Percentiles rank a stretch among this genome's conserved stretches.
Evolutionary conservation across 2,329 filamentous ascomycete species (phyloP).

Genomic region (Byssoonygena ceratinophila): DNA sequence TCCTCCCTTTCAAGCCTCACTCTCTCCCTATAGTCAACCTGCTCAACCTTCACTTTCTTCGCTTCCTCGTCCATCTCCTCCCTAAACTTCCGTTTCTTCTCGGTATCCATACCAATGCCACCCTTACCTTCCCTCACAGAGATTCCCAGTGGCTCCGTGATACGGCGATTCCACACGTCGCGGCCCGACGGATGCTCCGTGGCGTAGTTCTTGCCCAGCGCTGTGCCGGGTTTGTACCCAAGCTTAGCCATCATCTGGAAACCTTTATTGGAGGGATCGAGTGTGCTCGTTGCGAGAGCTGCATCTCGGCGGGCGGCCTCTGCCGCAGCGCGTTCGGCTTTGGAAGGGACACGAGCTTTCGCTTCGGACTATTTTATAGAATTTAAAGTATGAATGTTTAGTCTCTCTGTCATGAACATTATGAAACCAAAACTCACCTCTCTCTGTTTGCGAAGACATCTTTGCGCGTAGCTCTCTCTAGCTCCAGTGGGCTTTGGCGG

Average conservation of each 20-base stretch:
- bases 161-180: slow-evolving; percentile 27
- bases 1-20: slow-evolving; percentile 60
- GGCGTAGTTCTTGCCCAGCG: slow-evolving; percentile 55
- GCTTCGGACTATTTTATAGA: slow-evolving; percentile 64
- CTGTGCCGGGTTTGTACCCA: slow-evolving; percentile 69
- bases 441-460: slow-evolving; percentile 44
- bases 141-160: slow-evolving; percentile 64
- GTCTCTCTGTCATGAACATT: too few relatives aligned
- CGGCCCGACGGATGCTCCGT: slow-evolving; percentile 19
- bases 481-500: slow-evolving; percentile 32
- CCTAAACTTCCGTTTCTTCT: slow-evolving; percentile 65
- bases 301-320: slow-evolving; percentile 62
- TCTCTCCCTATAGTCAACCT: slow-evolving; percentile 62
- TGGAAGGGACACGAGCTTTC: slow-evolving; percentile 58
- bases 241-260: slow-evolving; percentile 95
- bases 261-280: slow-evolving; percentile 69
- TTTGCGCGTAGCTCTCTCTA: slow-evolving; percentile 55
- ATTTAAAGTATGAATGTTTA: too few relatives aligned
- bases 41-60: slow-evolving; percentile 55
- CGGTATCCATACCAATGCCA: slow-evolving; percentile 73
- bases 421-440: slow-evolving; percentile 35
- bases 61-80: slow-evolving; percentile 50
- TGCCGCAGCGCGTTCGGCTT: slow-evolving; percentile 68
- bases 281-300: slow-evolving; percentile 62
- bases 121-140: slow-evolving; percentile 66